phyloP scores from a whole-genome alignment of 306 rosid genomes.

The Gastrolobium villosum region DNA sequence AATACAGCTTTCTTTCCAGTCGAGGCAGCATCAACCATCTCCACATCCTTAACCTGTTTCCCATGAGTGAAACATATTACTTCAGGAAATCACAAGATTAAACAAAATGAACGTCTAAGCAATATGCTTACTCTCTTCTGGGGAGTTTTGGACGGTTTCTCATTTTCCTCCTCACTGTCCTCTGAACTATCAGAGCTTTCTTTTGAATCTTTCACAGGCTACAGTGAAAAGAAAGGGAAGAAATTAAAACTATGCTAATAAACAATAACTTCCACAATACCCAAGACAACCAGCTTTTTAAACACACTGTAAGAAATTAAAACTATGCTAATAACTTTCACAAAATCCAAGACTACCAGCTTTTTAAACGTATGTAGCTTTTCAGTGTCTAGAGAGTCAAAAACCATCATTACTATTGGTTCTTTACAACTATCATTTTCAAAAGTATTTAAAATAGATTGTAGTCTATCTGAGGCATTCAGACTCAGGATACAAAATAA shows the following conservation, averaged over 20 bases:
- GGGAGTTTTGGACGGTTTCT: slow-evolving; percentile 58
- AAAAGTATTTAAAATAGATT: slow-evolving; percentile 12
- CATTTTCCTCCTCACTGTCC: slow-evolving; percentile 56
- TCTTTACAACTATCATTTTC: no score
- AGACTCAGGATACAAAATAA: neutral
- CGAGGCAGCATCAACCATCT: slow-evolving; percentile 75
- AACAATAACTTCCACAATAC: neutral
- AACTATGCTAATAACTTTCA: neutral
- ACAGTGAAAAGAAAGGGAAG: neutral
- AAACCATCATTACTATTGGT: neutral
- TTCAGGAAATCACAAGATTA: neutral
- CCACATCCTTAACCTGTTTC: slow-evolving; percentile 65
- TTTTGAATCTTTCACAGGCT: slow-evolving; percentile 46
- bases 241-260: neutral
- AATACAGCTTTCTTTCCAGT: slow-evolving; percentile 64
- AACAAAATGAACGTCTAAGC: neutral
- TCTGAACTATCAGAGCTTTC: slow-evolving; percentile 49
- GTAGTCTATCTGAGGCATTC: neutral
- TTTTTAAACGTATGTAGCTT: neutral
- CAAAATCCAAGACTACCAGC: neutral
- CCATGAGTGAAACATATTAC: neutral
- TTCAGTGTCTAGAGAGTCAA: neutral
- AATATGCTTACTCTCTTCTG: slow-evolving; percentile 55
- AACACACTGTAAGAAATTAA: neutral
- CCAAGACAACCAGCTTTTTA: neutral